Evolutionary conservation across 257 asterid genomes (phyloP), one percentile per base, ranked within the genome.

Genomic region (Primulina tabacum): DNA sequence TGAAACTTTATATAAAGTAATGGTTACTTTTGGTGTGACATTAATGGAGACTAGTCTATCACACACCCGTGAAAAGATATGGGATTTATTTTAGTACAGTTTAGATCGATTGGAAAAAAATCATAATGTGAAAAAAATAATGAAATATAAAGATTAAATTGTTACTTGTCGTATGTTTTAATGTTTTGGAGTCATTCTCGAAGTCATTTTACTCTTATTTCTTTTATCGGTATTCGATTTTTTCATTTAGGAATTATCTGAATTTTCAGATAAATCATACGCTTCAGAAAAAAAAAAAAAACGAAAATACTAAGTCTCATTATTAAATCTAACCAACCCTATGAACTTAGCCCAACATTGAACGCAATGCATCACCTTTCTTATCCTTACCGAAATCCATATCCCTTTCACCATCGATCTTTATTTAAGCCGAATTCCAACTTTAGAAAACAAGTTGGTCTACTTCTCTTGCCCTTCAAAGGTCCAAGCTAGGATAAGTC

Each of bases 401-500:
- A 50, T 16, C 57, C 18, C 56, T 50, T 50, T 50, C 56, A 5
- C 56, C n/a, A 3, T 12, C 53, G 4, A 11, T 43, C 20, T 17
- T 50, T 17, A 50, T 50, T 50, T 50, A 16, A 50, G 16, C 57
- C 57, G 5, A 50, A 50, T 50, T 5, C 57, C 57, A 16, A 50
- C 20, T 4, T 50, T 16, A 14, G 57, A 50, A 50, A 50, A 50
- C 57, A 50, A 50, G 57, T 17, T 50, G 57, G 57, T 50, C 57
- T 50, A 50, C 57, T 50, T 50, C 57, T 17, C 57, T 50, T 50
- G 57, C 57, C 57, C 57, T 50, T 21, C 57, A 50, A 50, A 50
- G 57, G 20, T 50, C 7, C 21, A 50, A 4, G 57, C 8, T 50
- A 50, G 57, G 57, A 50, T 16, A 50, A 50, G 57, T 50, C 57